Evolutionary conservation across 306 rosid species (phyloP), one percentile per base, ranked within the genome.

Genomic region (Malus sieversii): DNA sequence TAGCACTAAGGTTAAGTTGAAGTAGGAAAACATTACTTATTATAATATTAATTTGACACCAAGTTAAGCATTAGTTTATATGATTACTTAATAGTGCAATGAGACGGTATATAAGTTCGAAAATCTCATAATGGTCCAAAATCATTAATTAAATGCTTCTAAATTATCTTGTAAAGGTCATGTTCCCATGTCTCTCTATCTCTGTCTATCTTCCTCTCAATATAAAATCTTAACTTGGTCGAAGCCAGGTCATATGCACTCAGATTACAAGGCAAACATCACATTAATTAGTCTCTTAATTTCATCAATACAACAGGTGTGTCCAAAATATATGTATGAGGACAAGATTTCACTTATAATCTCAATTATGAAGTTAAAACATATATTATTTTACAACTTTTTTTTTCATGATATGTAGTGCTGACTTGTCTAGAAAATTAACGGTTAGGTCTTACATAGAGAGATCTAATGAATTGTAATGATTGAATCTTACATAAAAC

Each of bases 181-280:
- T 19, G 59, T 76, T 59, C 44, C 23, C 59, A 20, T 67, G 45
- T 57, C 44, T 40, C 44, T 40, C 44, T 40, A 8, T 40, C 44
- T 40, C 44, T 40, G 11, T 25, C 44, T 25, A 10, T 35, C 66
- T 68, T 58, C 8, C n/a, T 33, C 0, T 53, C 13, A 42, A 42
- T 40, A 33, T 61, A 22, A 53, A 66, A 35, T 63, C 79, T 80
- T 69, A 35, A 14, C 48, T 66, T 64, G 76, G 81, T 79, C 48
- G 12, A 35, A 27, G 65, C 74, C 82, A 81, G 68, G 15, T 76
- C 76, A 69, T 81, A 64, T 77, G 82, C 78, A 86, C 78, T 70
- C 67, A 78, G 27, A 38, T 58, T 53, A 62, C 22, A 83, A 12
- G 57, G 74, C 67, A 58, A 48, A 9, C 10, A 27, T 76, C 44